Percentiles rank a stretch among this genome's conserved stretches.
These are phyloP conservation scores for Hansenula lynferdii DNA, from an alignment of 1,139 yeast species.

Conservation along the genomic window DNA sequence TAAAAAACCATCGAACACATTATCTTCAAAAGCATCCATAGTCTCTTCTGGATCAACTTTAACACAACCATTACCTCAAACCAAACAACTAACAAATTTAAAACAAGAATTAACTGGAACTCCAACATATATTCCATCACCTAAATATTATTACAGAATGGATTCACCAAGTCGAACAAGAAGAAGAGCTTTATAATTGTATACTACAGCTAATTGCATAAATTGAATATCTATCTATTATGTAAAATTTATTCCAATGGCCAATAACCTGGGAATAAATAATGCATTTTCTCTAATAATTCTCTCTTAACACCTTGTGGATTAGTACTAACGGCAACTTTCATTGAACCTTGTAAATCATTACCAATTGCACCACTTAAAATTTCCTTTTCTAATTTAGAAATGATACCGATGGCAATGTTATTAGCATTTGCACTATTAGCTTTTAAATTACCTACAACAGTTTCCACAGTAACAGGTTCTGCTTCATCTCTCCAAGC, in stretches of 20 bases:
- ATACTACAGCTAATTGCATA: background rate
- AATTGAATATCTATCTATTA: too few relatives aligned
- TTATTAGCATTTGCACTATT: conserved; percentile 83
- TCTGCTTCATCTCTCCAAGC: conserved; percentile 97
- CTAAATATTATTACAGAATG: conserved; percentile 37
- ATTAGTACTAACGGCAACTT: conserved; percentile 74
- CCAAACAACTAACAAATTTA: conserved; percentile 2
- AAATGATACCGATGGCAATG: conserved; percentile 66
- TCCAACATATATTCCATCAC: conserved; percentile 35
- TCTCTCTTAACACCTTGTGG: conserved; percentile 73
- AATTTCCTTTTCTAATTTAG: conserved; percentile 58
- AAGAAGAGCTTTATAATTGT: conserved; percentile 14
- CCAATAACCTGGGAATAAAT: conserved; percentile 93
- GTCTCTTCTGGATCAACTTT: too few relatives aligned
- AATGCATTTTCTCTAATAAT: conserved; percentile 75
- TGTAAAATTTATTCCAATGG: conserved; percentile 23
- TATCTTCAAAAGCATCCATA: conserved; percentile 2
- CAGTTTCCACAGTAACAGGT: conserved; percentile 96
- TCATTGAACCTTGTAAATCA: conserved; percentile 71
- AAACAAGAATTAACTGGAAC: conserved; percentile 10
- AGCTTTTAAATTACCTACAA: conserved; percentile 84
- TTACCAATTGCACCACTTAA: conserved; percentile 60
- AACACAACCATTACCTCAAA: conserved; percentile 6
- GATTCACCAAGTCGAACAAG: conserved; percentile 35
- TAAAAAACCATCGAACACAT: conserved; percentile 1